Conservation (phyloP, 192 early-diverging fungal genomes). For the Haplosporangium gracile region DNA sequence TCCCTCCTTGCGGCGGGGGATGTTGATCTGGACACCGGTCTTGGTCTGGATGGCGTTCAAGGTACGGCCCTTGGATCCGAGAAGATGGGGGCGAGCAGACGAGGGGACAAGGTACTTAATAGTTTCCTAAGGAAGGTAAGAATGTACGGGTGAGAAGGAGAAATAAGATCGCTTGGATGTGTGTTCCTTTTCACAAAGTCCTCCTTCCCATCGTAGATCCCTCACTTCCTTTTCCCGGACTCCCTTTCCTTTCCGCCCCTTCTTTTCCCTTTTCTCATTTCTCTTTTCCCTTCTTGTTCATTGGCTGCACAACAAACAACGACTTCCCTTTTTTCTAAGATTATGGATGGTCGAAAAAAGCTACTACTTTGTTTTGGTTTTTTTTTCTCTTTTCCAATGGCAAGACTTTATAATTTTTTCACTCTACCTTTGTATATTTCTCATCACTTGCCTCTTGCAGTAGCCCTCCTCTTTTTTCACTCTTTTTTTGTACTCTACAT, state of each 20-base stretch:
- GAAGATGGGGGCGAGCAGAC: constrained; percentile 83
- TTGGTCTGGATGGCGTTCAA: constrained; percentile 80
- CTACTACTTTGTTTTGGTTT: no score
- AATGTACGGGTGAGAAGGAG: not conserved
- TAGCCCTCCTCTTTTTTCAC: not conserved
- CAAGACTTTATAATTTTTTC: no score
- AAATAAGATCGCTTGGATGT: not conserved
- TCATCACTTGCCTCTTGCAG: not conserved
- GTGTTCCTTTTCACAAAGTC: not conserved
- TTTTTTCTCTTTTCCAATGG: no score
- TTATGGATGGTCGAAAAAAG: no score
- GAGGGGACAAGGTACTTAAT: constrained; percentile 76
- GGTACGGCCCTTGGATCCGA: constrained; percentile 87
- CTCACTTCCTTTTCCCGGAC: no score
- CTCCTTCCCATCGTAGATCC: no score
- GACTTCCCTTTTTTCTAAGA: not conserved
- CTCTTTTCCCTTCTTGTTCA: not conserved
- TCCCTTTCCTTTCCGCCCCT: not conserved
- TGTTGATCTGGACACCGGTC: constrained; percentile 81
- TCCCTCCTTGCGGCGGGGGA: constrained; percentile 69
- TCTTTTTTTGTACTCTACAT: not conserved
- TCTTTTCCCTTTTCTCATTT: not conserved
- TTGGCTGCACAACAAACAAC: not conserved
- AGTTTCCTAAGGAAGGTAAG: constrained; percentile 41
- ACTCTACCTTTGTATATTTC: not conserved